Evolutionary conservation across 306 rosid species (phyloP), one percentile per base, ranked within the genome.

Genomic region (Quercus rubra): DNA sequence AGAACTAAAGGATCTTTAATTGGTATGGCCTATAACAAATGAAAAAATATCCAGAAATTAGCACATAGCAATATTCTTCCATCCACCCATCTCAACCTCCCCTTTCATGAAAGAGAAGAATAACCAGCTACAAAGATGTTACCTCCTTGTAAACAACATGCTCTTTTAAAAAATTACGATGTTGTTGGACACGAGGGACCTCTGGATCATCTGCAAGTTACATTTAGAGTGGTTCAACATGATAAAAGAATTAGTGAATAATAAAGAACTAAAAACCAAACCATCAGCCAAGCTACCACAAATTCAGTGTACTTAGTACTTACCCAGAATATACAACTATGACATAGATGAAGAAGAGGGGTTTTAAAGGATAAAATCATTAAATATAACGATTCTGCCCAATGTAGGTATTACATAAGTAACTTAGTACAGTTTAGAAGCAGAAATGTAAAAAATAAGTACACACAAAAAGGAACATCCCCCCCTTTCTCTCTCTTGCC

Each of bases 71-170:
- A 75, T 62, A 20, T 74, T 41, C 70, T 69, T 73, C 70, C 71
- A 49, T 20, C 70, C 62, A 19, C 55, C 55, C 70, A 27, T 31
- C 19, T 21, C 55, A 49, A 80, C 49, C 51, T 35, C 64, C 46
- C 76, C 46, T 78, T 74, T 43, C 43, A 35, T 52, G 61, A 85
- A 57, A 31, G 72, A 74, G 41, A 71, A 19, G 46, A 43, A 55
- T 27, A 72, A 20, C 31, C 69, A 80, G 78, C 25, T 51, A 73
- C 33, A 20, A 69, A 64, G 77, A 61, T 30, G 51, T 70, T 86
- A 94, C 99, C 97, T 94, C 99, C 90, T 94, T 94, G 76, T 92
- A 94, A 85, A 91, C 92, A 80, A 92, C 97, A 75, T 92, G 93
- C 84, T 91, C 97, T 81, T 92, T 90, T 55, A 94, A 86, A 80